These are phyloP conservation scores for Gamsiella multidivaricata DNA, from an alignment of 192 early-diverging fungal genomes.

Conservation along the genomic window DNA sequence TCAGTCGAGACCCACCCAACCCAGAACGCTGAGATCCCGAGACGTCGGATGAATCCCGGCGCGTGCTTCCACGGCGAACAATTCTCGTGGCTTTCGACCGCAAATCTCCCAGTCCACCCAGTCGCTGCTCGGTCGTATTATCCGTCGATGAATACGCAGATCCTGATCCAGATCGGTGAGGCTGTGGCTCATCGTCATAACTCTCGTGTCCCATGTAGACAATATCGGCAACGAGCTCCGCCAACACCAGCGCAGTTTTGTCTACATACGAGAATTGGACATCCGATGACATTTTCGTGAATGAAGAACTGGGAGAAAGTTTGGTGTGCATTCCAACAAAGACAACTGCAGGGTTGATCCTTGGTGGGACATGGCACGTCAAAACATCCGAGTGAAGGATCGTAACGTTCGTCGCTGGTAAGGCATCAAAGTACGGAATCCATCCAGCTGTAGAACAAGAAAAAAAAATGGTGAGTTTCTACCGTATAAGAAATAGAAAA, in stretches of 20 bases:
- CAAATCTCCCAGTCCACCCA: constrained; percentile 46
- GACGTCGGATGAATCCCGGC: constrained; percentile 42
- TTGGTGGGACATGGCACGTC: constrained; percentile 41
- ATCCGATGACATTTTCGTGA: not conserved
- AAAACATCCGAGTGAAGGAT: constrained; percentile 41
- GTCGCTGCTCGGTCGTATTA: constrained; percentile 18
- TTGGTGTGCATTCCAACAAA: constrained; percentile 40
- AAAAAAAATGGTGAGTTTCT: not conserved
- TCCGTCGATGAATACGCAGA: not conserved
- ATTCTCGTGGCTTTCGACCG: constrained; percentile 43
- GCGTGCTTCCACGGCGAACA: constrained; percentile 45
- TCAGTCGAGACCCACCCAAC: constrained; percentile 22
- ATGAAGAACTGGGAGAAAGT: not conserved
- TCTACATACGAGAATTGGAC: constrained; percentile 43
- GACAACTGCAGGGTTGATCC: constrained; percentile 26
- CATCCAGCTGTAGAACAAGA: constrained; percentile 17
- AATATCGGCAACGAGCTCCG: constrained; percentile 48
- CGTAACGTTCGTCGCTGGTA: constrained; percentile 35
- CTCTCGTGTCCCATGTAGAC: constrained; percentile 34
- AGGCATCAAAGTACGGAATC: constrained; percentile 37
- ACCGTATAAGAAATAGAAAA: not conserved
- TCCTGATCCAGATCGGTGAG: not conserved
- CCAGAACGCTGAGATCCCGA: not conserved
- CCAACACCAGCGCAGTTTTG: constrained; percentile 31
- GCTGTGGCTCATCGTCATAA: constrained; percentile 13